A percentile compares a stretch with the other conserved stretches of the same genome.
Conservation (phyloP, 1,139 yeast genomes). For the Protomyces macrosporus region DNA sequence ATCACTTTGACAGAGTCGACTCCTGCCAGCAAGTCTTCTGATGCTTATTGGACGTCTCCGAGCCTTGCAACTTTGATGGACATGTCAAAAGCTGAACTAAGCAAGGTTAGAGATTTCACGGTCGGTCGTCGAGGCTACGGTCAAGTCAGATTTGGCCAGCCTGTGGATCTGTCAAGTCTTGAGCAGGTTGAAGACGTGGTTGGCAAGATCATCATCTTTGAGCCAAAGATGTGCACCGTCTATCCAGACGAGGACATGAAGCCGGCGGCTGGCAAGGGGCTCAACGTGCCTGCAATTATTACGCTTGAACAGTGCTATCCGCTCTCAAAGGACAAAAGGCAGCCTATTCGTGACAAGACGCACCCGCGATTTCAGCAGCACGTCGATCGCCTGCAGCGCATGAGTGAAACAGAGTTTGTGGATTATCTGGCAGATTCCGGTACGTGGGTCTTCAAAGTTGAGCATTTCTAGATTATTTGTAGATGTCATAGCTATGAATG, state of each 20-base stretch:
- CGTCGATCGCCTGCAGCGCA: constrained; percentile 57
- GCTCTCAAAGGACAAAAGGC: constrained; percentile 60
- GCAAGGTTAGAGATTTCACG: constrained; percentile 57
- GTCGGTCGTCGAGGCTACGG: constrained; percentile 83
- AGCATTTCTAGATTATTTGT: constrained; percentile 71
- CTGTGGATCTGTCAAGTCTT: constrained; percentile 74
- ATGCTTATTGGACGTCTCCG: constrained; percentile 82
- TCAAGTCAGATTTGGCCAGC: constrained; percentile 62
- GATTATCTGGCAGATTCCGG: constrained; percentile 78
- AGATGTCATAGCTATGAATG: constrained; percentile 32
- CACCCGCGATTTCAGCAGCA: constrained; percentile 68
- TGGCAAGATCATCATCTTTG: constrained; percentile 60
- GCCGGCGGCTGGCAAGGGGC: constrained; percentile 75
- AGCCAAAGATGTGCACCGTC: constrained; percentile 56
- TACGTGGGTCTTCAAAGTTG: constrained; percentile 75
- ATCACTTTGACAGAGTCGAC: background rate
- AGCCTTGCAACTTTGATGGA: constrained; percentile 56
- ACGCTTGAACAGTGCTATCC: constrained; percentile 79
- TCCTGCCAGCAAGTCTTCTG: constrained; percentile 36
- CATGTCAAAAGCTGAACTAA: constrained; percentile 58
- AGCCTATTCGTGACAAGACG: constrained; percentile 71
- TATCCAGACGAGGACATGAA: constrained; percentile 64
- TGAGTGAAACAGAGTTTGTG: constrained; percentile 59
- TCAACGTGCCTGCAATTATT: constrained; percentile 69
- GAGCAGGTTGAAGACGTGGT: constrained; percentile 57